Evolutionary conservation across 768 basidiomycete genomes (phyloP).

Genomic region (Mycena rosella): DNA sequence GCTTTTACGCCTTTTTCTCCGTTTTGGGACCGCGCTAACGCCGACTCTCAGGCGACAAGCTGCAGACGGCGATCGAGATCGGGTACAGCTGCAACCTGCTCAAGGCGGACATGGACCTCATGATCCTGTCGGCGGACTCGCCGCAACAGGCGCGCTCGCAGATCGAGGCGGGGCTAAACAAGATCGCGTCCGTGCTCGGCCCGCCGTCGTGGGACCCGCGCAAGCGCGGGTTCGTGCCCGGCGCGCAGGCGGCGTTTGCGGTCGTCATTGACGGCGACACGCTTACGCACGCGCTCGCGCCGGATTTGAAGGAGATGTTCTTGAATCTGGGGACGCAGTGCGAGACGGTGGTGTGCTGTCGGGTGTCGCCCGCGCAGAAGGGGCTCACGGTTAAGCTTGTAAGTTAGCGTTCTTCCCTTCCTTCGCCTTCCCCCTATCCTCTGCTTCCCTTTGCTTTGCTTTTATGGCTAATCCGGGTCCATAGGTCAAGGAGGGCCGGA

Average conservation of each 20-base stretch:
- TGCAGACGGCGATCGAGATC: slow-evolving; percentile 98
- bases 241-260: slow-evolving; percentile 82
- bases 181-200: slow-evolving; percentile 89
- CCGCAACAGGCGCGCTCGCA: slow-evolving; percentile 82
- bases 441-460: neutral
- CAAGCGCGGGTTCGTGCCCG: slow-evolving; percentile 77
- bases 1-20: neutral
- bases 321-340: slow-evolving; percentile 95
- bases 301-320: slow-evolving; percentile 86
- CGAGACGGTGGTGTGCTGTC: slow-evolving; percentile 97
- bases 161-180: slow-evolving; percentile 94
- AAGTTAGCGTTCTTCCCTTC: slow-evolving; percentile 47
- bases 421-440: slow-evolving; percentile 5
- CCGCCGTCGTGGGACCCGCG: slow-evolving; percentile 73
- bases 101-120: slow-evolving; percentile 94
- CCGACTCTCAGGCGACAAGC: slow-evolving; percentile 80
- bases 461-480: slow-evolving; percentile 12
- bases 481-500: slow-evolving; percentile 94
- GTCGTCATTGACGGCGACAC: slow-evolving; percentile 98
- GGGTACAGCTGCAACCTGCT: slow-evolving; percentile 96
- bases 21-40: slow-evolving; percentile 1
- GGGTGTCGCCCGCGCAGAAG: slow-evolving; percentile 97
- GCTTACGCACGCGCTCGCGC: slow-evolving; percentile 81
- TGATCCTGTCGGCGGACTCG: slow-evolving; percentile 93
- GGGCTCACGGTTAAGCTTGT: slow-evolving; percentile 96